These are phyloP conservation scores for Stellera chamaejasme DNA, from an alignment of 345 rosid genomes.

Conservation along the genomic window DNA sequence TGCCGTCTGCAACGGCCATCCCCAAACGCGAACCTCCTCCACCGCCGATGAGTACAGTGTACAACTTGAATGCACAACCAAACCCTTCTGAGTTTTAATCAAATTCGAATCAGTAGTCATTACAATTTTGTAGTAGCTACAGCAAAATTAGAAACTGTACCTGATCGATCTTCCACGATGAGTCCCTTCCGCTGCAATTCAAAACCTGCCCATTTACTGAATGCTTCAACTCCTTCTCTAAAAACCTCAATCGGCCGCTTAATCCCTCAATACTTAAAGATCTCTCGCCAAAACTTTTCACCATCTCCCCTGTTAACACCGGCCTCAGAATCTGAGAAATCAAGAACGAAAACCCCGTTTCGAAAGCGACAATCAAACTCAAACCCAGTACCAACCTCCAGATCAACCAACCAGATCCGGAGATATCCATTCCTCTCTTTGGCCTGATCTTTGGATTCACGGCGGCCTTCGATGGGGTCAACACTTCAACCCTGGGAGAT, in stretches of 20 bases:
- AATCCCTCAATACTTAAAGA: conserved; percentile 30
- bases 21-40: conserved; percentile 91
- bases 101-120: not conserved
- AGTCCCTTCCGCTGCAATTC: conserved; percentile 42
- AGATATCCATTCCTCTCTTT: conserved; percentile 13
- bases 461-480: conserved; percentile 39
- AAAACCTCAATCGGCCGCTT: conserved; percentile 31
- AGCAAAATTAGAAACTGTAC: conserved; percentile 20
- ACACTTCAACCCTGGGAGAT: conserved; percentile 11
- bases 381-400: conserved; percentile 26
- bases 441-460: conserved; percentile 12
- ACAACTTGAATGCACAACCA: conserved; percentile 53
- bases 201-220: conserved; percentile 28
- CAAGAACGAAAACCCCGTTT: conserved; percentile 36
- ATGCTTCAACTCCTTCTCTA: conserved; percentile 39
- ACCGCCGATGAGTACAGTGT: conserved; percentile 50
- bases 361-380: conserved; percentile 30
- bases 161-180: conserved; percentile 64
- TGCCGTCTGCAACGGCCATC: conserved; percentile 91
- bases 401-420: conserved; percentile 7
- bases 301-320: conserved; percentile 31
- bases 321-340: conserved; percentile 32
- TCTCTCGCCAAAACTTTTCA: conserved; percentile 40
- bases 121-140: not conserved
- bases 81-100: conserved; percentile 33